Conservation (phyloP, 1,284 basidiomycete genomes). For the Anthracocystis walkeri region DNA sequence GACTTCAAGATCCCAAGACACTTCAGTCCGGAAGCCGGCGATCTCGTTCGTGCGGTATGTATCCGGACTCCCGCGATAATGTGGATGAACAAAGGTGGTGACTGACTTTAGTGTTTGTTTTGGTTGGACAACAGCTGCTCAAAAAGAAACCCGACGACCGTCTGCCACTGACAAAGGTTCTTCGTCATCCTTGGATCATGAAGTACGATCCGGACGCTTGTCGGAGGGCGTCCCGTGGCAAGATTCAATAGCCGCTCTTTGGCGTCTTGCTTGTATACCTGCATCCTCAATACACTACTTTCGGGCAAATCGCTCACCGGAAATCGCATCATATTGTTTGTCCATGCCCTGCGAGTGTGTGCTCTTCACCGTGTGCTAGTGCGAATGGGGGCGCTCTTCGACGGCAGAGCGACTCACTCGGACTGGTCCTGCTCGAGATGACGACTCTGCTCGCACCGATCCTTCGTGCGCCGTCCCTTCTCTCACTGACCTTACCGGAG, state of each 20-base stretch:
- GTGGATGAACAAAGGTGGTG: too few relatives aligned
- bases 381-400: too few relatives aligned
- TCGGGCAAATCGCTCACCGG: neutral
- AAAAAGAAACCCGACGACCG: conserved; percentile 86
- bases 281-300: conserved; percentile 1
- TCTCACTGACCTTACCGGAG: neutral
- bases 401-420: too few relatives aligned
- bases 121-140: conserved; percentile 74
- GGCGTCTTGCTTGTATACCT: conserved; percentile 1
- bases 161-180: conserved; percentile 82
- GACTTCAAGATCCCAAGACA: conserved; percentile 62
- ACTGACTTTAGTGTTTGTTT: too few relatives aligned
- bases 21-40: conserved; percentile 55
- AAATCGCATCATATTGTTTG: too few relatives aligned
- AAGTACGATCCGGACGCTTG: conserved; percentile 74
- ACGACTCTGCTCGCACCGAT: neutral
- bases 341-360: too few relatives aligned
- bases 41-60: conserved; percentile 48
- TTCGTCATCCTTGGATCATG: conserved; percentile 91
- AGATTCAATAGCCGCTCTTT: conserved; percentile 27
- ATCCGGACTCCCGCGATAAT: too few relatives aligned
- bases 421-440: neutral
- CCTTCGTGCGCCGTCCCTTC: too few relatives aligned
- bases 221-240: conserved; percentile 53
- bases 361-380: too few relatives aligned